Percentiles rank a stretch among this genome's conserved stretches.
Conservation (phyloP, 1,284 basidiomycete genomes). For the Pholiota adiposa region DNA sequence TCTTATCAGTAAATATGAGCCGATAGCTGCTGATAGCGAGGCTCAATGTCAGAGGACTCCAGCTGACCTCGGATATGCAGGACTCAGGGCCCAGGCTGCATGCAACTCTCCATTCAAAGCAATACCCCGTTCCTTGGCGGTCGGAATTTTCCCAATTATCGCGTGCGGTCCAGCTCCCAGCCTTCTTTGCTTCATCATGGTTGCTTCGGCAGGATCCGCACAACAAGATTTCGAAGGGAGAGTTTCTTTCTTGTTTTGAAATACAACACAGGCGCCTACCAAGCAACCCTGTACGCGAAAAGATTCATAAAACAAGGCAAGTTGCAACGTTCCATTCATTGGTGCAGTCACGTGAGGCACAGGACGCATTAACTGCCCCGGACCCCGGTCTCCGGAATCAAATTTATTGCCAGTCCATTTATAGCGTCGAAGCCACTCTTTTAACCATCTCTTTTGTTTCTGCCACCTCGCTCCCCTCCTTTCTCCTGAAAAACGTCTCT, state of each 20-base stretch:
- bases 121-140: background rate
- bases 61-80: background rate
- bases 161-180: background rate
- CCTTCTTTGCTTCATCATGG: background rate
- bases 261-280: background rate
- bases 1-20: background rate
- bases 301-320: background rate
- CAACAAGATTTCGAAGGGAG: background rate
- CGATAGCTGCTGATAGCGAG: background rate
- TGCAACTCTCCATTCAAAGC: background rate
- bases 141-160: background rate
- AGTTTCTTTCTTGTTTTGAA: background rate
- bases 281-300: background rate
- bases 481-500: background rate
- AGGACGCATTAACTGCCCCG: background rate
- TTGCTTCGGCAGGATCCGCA: background rate
- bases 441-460: conserved; percentile 9
- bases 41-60: background rate
- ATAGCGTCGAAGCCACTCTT: conserved; percentile 18
- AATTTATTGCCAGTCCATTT: conserved; percentile 23
- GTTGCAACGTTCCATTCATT: background rate
- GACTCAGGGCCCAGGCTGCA: background rate
- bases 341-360: background rate
- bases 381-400: conserved; percentile 19
- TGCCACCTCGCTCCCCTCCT: conserved; percentile 13